These are phyloP conservation scores for Drechslera avenae DNA, from an alignment of 2,329 filamentous ascomycete genomes.

Conservation along the genomic window DNA sequence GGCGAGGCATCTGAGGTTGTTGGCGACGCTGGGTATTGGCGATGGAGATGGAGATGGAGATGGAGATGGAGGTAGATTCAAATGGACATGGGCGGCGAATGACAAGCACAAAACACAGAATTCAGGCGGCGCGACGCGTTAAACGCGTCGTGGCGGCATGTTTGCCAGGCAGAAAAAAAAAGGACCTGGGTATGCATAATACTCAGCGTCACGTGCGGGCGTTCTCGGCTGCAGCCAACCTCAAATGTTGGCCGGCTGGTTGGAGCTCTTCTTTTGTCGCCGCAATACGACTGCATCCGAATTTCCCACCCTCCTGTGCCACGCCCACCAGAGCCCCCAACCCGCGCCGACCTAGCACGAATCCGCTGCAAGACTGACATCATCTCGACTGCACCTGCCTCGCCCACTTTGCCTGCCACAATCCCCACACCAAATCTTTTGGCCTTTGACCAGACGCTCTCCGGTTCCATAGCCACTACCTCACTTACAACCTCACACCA, in stretches of 20 bases:
- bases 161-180: slow-evolving; percentile 10
- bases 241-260: slow-evolving; percentile 20
- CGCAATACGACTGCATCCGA: slow-evolving; percentile 22
- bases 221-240: slow-evolving; percentile 23
- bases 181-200: background rate
- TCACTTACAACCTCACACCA: slow-evolving; percentile 23
- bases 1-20: too few species aligned
- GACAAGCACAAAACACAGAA: background rate
- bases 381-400: slow-evolving; percentile 31
- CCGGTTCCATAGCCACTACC: slow-evolving; percentile 27
- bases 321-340: slow-evolving; percentile 13
- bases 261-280: slow-evolving; percentile 23
- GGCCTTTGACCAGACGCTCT: slow-evolving; percentile 30
- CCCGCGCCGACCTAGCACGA: slow-evolving; percentile 18
- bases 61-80: too few species aligned
- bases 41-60: too few species aligned
- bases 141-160: slow-evolving; percentile 11
- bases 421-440: slow-evolving; percentile 31
- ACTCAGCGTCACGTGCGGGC: slow-evolving; percentile 15
- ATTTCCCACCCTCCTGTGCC: slow-evolving; percentile 43
- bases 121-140: slow-evolving; percentile 10
- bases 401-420: slow-evolving; percentile 27
- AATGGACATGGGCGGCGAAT: too few species aligned
- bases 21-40: too few species aligned
- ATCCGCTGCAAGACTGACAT: slow-evolving; percentile 30